Evolutionary conservation across 148 eudicot species (phyloP).

Genomic region (Oxyria digyna): DNA sequence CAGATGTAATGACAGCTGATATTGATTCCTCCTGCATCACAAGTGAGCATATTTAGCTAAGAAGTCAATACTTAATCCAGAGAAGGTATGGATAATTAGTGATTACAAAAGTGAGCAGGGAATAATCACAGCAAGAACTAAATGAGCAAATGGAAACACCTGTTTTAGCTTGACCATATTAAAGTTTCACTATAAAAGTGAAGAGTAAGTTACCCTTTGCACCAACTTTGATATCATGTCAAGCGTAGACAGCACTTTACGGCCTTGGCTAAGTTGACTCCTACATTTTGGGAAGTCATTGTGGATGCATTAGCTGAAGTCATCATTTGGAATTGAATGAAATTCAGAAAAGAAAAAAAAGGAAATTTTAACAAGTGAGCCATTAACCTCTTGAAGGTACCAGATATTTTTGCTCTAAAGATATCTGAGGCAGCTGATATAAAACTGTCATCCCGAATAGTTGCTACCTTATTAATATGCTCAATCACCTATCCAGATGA

Average conservation of each 20-base stretch:
- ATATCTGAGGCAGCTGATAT: slow-evolving; percentile 76
- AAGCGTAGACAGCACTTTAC: slow-evolving; percentile 65
- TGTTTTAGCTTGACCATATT: background rate
- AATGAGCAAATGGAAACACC: slow-evolving; percentile 1
- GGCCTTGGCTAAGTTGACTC: slow-evolving; percentile 89
- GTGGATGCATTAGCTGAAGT: background rate
- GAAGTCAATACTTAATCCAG: background rate
- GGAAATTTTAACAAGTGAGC: slow-evolving; percentile 10
- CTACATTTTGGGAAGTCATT: slow-evolving; percentile 24
- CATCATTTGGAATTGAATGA: background rate
- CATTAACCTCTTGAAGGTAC: slow-evolving; percentile 80
- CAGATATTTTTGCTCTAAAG: slow-evolving; percentile 81
- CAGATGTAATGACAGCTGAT: slow-evolving; percentile 70
- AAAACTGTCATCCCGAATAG: slow-evolving; percentile 61
- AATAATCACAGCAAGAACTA: background rate
- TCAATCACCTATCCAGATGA: slow-evolving; percentile 50
- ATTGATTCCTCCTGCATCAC: slow-evolving; percentile 68
- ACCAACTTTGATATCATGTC: slow-evolving; percentile 87
- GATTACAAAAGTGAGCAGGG: background rate
- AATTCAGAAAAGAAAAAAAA: background rate
- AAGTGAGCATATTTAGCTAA: background rate
- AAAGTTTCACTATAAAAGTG: background rate
- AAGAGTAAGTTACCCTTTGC: slow-evolving; percentile 41
- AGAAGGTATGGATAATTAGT: background rate
- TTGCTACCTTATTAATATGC: slow-evolving; percentile 69